A percentile compares a stretch with the other conserved stretches of the same genome.
Evolutionary conservation across 331 rosid genomes (phyloP).

Genomic region (Quercus phellos): DNA sequence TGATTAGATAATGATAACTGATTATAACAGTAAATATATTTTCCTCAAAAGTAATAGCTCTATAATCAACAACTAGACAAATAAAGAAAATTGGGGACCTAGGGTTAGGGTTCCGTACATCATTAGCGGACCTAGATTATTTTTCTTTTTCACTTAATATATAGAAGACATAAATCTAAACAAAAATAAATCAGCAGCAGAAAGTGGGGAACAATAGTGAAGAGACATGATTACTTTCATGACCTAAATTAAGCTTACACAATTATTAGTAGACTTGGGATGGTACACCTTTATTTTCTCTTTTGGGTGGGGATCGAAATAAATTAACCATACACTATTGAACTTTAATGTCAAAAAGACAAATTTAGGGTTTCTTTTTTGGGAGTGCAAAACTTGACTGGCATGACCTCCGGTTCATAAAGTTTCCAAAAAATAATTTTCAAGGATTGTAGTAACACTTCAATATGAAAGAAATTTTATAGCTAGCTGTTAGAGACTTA

Average conservation of each 20-base stretch:
- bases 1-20: too few species aligned
- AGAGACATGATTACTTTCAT: neutral
- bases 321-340: too few species aligned
- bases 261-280: too few species aligned
- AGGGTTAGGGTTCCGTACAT: constrained; percentile 16
- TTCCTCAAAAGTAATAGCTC: neutral
- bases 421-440: neutral
- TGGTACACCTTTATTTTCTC: too few species aligned
- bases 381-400: neutral
- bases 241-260: neutral
- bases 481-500: neutral
- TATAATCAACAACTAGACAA: neutral
- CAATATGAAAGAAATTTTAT: neutral
- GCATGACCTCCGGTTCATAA: neutral
- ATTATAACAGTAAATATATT: too few species aligned
- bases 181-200: neutral
- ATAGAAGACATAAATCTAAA: neutral
- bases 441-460: neutral
- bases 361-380: neutral
- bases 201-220: neutral
- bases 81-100: neutral
- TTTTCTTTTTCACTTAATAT: too few species aligned
- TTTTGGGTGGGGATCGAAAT: too few species aligned
- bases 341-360: neutral
- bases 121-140: neutral